Evolutionary conservation across 441 rosid genomes (phyloP), one percentile per base, ranked within the genome.

Genomic region (Macaranga tanarius): DNA sequence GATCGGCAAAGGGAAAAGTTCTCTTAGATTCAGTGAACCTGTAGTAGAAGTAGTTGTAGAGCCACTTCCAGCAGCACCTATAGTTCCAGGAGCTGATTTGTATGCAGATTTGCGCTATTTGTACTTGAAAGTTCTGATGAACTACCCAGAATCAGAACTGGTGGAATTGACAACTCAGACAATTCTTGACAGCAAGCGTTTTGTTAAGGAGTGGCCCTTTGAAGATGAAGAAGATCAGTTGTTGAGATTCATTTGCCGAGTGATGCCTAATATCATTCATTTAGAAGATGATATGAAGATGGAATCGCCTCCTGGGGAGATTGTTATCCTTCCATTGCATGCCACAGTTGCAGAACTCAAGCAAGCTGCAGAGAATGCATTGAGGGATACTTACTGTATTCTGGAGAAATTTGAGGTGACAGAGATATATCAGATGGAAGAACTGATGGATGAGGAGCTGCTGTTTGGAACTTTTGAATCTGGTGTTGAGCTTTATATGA

Each of bases 121-220:
- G 57, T 90, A 92, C 74, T 76, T 42, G 17, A 82, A 81, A 20
- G 84, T 90, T 52, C 81, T 92, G 20, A 55, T 90, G 76, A 80
- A 83, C 59, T 84, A 89, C 79, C 94, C 94, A 0, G 79, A 84
- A 34, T 81, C 87, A 6, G 88, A 84, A 62, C 16, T 79, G 44
- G 81, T 89, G 64, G 79, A 76, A 47, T 68, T 80, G 40, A 92
- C 97, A 65, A 60, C 81, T 2, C 90, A 88, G 77, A 77, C 76
- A n/a, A 69, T 91, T 61, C 79, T 95, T 25, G 92, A 91, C 83
- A 82, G 90, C 77, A 95, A 91, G 72, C 89, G 84, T 34, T 92
- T 92, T 59, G 83, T 86, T 17, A 92, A 95, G 82, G 90, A 88
- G 57, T 88, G 90, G 91, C 93, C 93, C 6, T 80, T 85, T 23